Base-by-base conservation (phyloP, 2,329 filamentous ascomycete species). In the Xylariaceae sp. region DNA sequence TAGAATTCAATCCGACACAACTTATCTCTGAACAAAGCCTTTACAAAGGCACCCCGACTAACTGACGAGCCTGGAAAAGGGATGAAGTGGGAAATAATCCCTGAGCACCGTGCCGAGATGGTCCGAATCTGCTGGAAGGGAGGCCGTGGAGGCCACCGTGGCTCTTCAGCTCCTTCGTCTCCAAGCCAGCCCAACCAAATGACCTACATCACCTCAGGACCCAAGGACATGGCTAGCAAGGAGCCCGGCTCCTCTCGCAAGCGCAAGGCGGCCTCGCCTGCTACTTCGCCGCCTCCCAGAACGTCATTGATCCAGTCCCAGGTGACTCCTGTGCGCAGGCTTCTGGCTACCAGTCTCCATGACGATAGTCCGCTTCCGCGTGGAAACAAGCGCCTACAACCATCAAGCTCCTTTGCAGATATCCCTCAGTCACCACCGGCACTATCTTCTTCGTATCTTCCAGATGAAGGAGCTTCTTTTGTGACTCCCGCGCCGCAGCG, bases 1-100 rank as follows among this genome's bases (percentile, higher is more conserved):
- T 68, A 92, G 86, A 99, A 99, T 73, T 97, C 92, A 0, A 99
- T 99, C 65, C 88, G 95, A 11, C 95, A 99, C 73, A 99, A 99
- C 67, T 76, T 99, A 12, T 98, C 95, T 1, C 77, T 99, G 37
- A 98, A 96, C 74, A 96, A 97, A 72, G 87, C 89, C 0, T 99
- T 99, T 69, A 88, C 92, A 67, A 99, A 99, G 74, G 90, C 96
- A 7, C 90, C 95, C 3, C 88, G 95, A 43, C 88, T 91, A 14
- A 96, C 92, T 0, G 92, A 98, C 66, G 95, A 99, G 72, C 95
- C 95, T 19, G 95, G 95, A 11, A 99, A 99, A 73, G 95, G 95
- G 24, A 98, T 97, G 92, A 98, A 98, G 73, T 99, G 95, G 95
- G 91, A 94, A 74, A 93, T 99, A 69, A 87, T 91, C 3, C 83